These are phyloP conservation scores for Sedum album DNA, from an alignment of 164 flowering plant genomes.

Conservation along the genomic window DNA sequence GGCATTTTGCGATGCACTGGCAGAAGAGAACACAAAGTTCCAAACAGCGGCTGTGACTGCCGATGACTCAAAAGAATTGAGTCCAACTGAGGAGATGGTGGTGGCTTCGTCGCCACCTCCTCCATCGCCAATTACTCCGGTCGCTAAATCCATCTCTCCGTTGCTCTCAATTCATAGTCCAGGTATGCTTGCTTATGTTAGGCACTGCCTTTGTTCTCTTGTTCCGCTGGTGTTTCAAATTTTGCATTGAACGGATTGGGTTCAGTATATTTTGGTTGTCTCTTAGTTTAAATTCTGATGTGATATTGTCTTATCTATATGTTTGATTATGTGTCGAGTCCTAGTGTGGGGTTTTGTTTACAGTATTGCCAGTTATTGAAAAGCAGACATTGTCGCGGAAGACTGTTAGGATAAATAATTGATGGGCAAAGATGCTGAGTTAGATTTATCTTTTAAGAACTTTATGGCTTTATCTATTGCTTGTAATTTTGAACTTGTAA, in stretches of 20 bases:
- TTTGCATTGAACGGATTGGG: neutral
- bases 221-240: neutral
- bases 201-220: neutral
- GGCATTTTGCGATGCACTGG: slow-evolving; percentile 83
- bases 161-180: slow-evolving; percentile 45
- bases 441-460: no score
- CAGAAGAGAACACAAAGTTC: slow-evolving; percentile 54
- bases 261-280: neutral
- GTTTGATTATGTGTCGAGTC: neutral
- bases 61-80: slow-evolving; percentile 17
- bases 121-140: slow-evolving; percentile 32
- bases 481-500: neutral
- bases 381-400: neutral
- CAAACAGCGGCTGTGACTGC: slow-evolving; percentile 9
- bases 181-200: slow-evolving; percentile 26
- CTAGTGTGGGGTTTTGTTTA: slow-evolving; percentile 4
- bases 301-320: neutral
- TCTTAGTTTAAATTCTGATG: neutral
- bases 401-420: neutral
- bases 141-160: slow-evolving; percentile 36
- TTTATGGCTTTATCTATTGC: neutral
- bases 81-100: slow-evolving; percentile 11
- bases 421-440: slow-evolving; percentile 1
- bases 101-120: slow-evolving; percentile 28
- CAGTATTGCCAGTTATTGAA: neutral